Evolutionary conservation across 768 basidiomycete genomes (phyloP).

Genomic region (Termitomyces sp.): DNA sequence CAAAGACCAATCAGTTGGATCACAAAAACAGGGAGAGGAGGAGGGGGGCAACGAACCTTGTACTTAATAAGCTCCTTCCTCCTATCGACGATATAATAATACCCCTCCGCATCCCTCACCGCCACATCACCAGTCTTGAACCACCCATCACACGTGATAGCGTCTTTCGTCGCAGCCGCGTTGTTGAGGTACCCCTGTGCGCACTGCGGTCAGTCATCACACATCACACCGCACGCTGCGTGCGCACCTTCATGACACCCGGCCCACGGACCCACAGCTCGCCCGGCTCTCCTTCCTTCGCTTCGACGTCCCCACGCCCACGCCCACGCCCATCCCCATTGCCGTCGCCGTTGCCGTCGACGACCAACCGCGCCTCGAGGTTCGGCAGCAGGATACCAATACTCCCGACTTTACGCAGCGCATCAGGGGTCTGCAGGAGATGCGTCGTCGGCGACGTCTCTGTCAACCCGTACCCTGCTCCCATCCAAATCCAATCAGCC

Average conservation of each 20-base stretch:
- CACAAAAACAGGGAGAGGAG: neutral
- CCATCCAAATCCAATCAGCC: neutral
- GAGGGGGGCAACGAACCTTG: conserved; percentile 35
- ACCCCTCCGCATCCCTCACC: conserved; percentile 63
- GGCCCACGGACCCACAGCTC: conserved; percentile 83
- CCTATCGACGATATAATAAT: conserved; percentile 70
- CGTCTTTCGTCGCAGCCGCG: conserved; percentile 55
- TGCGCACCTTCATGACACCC: conserved; percentile 69
- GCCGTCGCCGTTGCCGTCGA: conserved; percentile 53
- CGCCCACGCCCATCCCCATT: too few relatives aligned
- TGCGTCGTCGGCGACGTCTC: conserved; percentile 77
- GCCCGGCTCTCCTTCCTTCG: conserved; percentile 53
- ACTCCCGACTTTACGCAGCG: conserved; percentile 52
- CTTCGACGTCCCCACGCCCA: conserved; percentile 33
- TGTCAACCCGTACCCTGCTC: conserved; percentile 68
- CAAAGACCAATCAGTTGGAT: neutral
- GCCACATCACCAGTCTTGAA: conserved; percentile 89
- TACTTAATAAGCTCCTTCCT: conserved; percentile 76
- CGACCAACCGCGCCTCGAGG: conserved; percentile 69
- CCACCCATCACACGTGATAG: conserved; percentile 74
- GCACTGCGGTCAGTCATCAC: neutral
- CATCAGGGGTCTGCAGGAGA: conserved; percentile 42
- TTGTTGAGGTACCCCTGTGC: conserved; percentile 73
- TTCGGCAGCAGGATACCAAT: conserved; percentile 71
- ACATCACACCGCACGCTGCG: too few relatives aligned